These are phyloP conservation scores for Stephanodiscus minutulus DNA, from an alignment of 108 stramenopile species.

Conservation along the genomic window DNA sequence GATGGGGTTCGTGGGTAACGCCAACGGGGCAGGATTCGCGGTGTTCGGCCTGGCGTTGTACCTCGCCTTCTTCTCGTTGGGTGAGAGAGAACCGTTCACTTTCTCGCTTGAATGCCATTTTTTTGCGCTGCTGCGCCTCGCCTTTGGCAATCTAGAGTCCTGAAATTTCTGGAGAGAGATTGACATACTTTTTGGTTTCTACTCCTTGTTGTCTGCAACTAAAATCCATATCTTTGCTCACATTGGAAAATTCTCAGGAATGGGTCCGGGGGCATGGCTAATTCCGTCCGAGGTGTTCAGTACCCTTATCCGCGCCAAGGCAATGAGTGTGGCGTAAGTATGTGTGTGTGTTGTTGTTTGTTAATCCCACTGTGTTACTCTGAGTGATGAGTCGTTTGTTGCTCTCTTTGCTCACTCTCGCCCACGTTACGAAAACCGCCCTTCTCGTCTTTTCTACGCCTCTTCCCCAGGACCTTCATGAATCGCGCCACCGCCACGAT, in stretches of 20 bases:
- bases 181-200: neutral
- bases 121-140: too few relatives aligned
- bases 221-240: too few relatives aligned
- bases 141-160: neutral
- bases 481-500: slow-evolving; percentile 81
- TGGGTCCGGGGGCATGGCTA: slow-evolving; percentile 72
- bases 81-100: slow-evolving; percentile 65
- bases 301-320: slow-evolving; percentile 84
- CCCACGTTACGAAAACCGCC: neutral
- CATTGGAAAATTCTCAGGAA: neutral
- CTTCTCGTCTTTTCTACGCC: neutral
- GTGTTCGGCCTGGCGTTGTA: slow-evolving; percentile 64
- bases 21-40: slow-evolving; percentile 35
- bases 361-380: neutral
- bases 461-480: slow-evolving; percentile 51
- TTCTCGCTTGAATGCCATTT: neutral
- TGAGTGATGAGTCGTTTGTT: neutral
- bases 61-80: slow-evolving; percentile 81
- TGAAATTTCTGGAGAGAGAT: neutral
- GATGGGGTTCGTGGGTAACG: slow-evolving; percentile 27
- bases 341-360: neutral
- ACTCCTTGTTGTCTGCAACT: too few relatives aligned
- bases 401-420: neutral
- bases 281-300: slow-evolving; percentile 86
- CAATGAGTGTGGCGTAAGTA: slow-evolving; percentile 77